Percentiles rank a stretch among this genome's conserved stretches.
Evolutionary conservation across 768 basidiomycete genomes (phyloP).

Genomic region (Agrocybe praecox): DNA sequence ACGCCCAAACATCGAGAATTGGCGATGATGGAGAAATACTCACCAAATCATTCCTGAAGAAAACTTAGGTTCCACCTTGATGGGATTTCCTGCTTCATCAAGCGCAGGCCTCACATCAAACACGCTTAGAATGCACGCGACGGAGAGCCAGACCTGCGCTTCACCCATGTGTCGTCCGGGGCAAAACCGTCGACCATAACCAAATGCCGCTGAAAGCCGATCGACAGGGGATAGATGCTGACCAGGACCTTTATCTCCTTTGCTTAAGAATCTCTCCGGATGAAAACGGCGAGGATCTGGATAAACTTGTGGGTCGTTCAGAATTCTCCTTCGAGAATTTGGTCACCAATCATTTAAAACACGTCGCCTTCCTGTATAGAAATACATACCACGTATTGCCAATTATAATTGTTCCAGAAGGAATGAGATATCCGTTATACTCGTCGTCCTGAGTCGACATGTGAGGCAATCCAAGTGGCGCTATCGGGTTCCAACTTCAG

Average conservation of each 20-base stretch:
- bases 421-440: constrained; percentile 29
- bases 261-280: constrained; percentile 47
- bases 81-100: constrained; percentile 34
- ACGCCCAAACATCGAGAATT: background rate
- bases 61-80: constrained; percentile 35
- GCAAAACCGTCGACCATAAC: constrained; percentile 48
- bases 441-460: constrained; percentile 28
- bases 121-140: constrained; percentile 42
- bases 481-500: constrained; percentile 24
- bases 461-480: constrained; percentile 22
- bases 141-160: constrained; percentile 45
- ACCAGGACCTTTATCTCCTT: constrained; percentile 19
- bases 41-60: constrained; percentile 48
- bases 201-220: constrained; percentile 40
- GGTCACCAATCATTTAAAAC: constrained; percentile 35
- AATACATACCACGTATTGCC: constrained; percentile 32
- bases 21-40: too few relatives aligned
- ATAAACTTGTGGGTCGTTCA: constrained; percentile 48
- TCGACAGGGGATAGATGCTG: constrained; percentile 34
- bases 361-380: constrained; percentile 34
- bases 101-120: constrained; percentile 41
- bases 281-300: constrained; percentile 50
- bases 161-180: constrained; percentile 50
- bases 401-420: constrained; percentile 29
- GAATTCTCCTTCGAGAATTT: constrained; percentile 41